Evolutionary conservation across 2,329 filamentous ascomycete species (phyloP), one percentile per base, ranked within the genome.

Genomic region (Eurotiales sp.): DNA sequence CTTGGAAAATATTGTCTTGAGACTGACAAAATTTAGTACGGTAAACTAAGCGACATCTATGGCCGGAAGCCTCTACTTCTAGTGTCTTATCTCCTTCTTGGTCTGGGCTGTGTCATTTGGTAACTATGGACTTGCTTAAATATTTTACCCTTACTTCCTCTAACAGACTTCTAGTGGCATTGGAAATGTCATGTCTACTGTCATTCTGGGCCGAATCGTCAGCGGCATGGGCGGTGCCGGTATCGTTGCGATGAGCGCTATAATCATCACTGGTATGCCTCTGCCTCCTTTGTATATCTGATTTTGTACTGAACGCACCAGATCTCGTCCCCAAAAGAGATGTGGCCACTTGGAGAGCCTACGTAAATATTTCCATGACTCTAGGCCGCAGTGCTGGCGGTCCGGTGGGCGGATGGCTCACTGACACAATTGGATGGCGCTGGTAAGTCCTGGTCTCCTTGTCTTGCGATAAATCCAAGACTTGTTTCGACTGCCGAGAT

Each of bases 391-490:
- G 72, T 52, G 64, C 76, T 19, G 79, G 79, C 27, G 79, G 78
- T 1, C 76, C 79, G 0, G 51, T 85, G 0, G 84, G 84, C 1
- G 84, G 84, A 2, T 79, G 74, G 59, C 64, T 86, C 2, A 78
- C 82, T 1, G 81, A 86, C 56, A 75, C 77, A 0, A 73, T 86
- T 11, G 84, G 84, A 14, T 87, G 84, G 84, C 71, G 84, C 64
- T 85, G 82, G 82, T 81, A 58, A 55, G 68, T 42, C 30, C 25
- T 1, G 15, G 14, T 39, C 14, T 29, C n/a, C 44, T 12, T 29
- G 55, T 30, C 8, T 3, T n/a, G 17, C 1, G 39, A 37, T 22
- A 34, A 22, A n/a, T 19, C 15, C 14, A 8, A 15, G 12, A 11
- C 3, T 48, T 8, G n/a, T n/a, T n/a, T n/a, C n/a, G n/a, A n/a